Evolutionary conservation across 2,329 filamentous ascomycete species (phyloP), one percentile per base, ranked within the genome.

Genomic region (Bipolaris oryzae): DNA sequence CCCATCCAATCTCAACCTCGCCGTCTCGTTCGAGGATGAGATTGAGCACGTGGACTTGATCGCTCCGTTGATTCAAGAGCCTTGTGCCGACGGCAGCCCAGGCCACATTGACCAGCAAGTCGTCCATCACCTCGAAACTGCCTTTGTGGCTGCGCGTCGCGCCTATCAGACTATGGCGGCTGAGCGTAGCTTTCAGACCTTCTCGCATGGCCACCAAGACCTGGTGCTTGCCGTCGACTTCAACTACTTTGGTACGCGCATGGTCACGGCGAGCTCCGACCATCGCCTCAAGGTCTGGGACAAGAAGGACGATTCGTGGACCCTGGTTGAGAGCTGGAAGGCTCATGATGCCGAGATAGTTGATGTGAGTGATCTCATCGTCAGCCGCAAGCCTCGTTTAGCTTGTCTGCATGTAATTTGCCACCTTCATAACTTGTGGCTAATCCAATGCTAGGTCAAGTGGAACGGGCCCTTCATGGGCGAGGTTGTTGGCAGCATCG

Each of bases 221-320:
- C 83, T 95, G 42, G 90, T 96, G 49, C 88, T 93, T 63, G 89
- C 91, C 53, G 88, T 94, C 59, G 89, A 91, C 64, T 96, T 96
- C 83, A 97, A 97, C 77, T 88, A 88, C 64, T 96, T 96, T 75
- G 94, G 93, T 67, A 93, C 92, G 69, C 90, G 93, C 66, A 93
- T 94, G 81, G 90, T 93, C 39, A 95, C 92, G 2, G 92, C 92
- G 33, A 95, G 92, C 16, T 91, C 94, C 16, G 94, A 98, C 76
- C 94, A 96, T 75, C 91, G 90, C 74, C 89, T 98, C 70, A 92
- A 93, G 73, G 90, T 97, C 61, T 97, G 94, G 84, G 91, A 94
- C 76, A 85, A 89, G 45, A 89, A 95, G 72, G 87, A 84, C 55
- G 82, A 88, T 64, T 87, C 87, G 39, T 96, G 92, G 91, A 84